Base-by-base conservation (phyloP, 2,329 filamentous ascomycete genomes). In the Coniella vitis region DNA sequence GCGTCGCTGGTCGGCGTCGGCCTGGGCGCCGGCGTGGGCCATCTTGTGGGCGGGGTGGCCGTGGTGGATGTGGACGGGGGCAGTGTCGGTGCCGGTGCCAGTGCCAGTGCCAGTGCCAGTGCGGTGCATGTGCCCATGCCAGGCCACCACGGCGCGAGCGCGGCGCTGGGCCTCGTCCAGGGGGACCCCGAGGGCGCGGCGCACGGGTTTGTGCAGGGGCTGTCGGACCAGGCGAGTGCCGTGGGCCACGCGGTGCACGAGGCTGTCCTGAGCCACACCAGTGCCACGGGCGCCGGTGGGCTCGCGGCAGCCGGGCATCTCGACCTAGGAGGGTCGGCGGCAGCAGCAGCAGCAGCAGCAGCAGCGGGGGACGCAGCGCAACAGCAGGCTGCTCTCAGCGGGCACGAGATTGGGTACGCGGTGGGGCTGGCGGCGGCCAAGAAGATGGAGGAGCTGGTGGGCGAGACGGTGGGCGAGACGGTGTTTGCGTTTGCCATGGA, bases 391-490 rank as follows among this genome's bases (percentile, higher is more conserved):
- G 38, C 19, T 9, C 41, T 31, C 4, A 52, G 42, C 14, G 50
- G 50, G 14, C 50, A 52, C 19, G 47, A 41, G 17, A 38, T 52
- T 12, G 50, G 50, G 3, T 52, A 52, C 16, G 50, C 50, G 16
- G 50, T 42, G 4, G 50, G 50, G 0, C 44, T 52, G 1, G 44
- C 40, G 36, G 50, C 50, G 17, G 50, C 50, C 4, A 52, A 52
- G 46, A 52, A 52, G 41, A 52, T 52, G 50, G 50, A 52, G 47
- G 50, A 52, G 7, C 31, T 49, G 16, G 46, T 52, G 5, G 50
- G 38, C 12, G 50, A 52, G 29, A 49, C 46, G 20, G 39, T 49
- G n/a, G 50, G 50, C 19, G 50, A 52, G 50, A 43, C 37, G 7
- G 37, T 52, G 10, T 52, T 49, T 16, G 50, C 41, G 2, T 52